Conservation (phyloP, 2,329 filamentous ascomycete genomes). For the Byssochlamys sp. region DNA sequence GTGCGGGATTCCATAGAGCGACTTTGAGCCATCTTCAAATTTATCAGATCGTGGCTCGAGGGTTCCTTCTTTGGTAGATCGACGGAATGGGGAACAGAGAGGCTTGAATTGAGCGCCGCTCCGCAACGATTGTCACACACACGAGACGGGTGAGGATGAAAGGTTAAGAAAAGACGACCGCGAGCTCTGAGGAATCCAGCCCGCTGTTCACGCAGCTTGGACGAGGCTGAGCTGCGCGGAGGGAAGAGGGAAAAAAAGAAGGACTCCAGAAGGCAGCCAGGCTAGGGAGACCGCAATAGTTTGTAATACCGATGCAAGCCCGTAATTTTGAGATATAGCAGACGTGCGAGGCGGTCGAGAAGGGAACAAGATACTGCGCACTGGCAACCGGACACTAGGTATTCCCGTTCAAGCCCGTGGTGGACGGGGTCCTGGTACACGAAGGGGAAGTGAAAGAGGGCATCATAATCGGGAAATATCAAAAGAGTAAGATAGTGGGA, state of each 20-base stretch:
- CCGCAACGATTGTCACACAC: background rate
- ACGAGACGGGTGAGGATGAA: background rate
- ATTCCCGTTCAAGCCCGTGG: constrained; percentile 37
- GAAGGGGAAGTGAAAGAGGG: constrained; percentile 22
- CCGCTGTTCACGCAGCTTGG: background rate
- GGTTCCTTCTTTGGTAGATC: background rate
- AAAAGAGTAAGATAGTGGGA: constrained; percentile 12
- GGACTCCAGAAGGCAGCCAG: constrained; percentile 4
- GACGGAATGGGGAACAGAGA: constrained; percentile 1
- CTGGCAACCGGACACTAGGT: constrained; percentile 19
- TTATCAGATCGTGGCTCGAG: background rate
- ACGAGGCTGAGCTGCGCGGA: background rate
- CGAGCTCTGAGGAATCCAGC: background rate
- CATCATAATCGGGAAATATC: constrained; percentile 24
- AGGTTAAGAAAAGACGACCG: background rate
- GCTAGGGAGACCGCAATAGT: constrained; percentile 3
- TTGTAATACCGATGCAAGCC: constrained; percentile 5
- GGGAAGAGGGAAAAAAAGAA: background rate
- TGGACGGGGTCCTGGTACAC: constrained; percentile 31
- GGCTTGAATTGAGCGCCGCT: background rate
- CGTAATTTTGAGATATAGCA: constrained; percentile 2
- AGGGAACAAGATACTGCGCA: constrained; percentile 5
- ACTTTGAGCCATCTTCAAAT: constrained; percentile 29
- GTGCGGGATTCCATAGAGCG: constrained; percentile 40
- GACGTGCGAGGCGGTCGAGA: constrained; percentile 8